A percentile compares a stretch with the other conserved stretches of the same genome.
phyloP scores from a whole-genome alignment of 371 early-diverging fungal genomes.

The Mortierella polycephala region DNA sequence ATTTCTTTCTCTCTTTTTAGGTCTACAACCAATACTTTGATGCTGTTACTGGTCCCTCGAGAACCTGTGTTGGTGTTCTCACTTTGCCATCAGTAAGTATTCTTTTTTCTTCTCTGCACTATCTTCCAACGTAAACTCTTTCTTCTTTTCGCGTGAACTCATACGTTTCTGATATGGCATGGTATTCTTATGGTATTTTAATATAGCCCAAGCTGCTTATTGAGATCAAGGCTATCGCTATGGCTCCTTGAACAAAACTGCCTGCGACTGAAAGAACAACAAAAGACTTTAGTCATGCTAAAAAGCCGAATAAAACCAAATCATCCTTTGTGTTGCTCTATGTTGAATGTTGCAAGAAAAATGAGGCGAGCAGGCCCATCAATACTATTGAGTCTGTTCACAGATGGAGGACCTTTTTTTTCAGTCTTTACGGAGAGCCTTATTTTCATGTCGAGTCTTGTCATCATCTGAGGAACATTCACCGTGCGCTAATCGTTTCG shows the following conservation, averaged over 20 bases:
- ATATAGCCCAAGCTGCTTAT: slow-evolving; percentile 60
- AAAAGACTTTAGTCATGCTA: background rate
- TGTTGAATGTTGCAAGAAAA: background rate
- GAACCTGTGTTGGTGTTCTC: slow-evolving; percentile 65
- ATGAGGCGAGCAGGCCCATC: background rate
- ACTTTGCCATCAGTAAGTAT: slow-evolving; percentile 57
- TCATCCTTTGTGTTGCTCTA: no score
- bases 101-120: background rate
- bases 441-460: slow-evolving; percentile 11
- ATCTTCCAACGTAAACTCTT: no score
- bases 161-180: background rate
- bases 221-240: slow-evolving; percentile 64
- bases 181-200: background rate
- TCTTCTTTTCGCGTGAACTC: no score
- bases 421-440: slow-evolving; percentile 15
- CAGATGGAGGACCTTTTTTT: no score
- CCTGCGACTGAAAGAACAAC: background rate
- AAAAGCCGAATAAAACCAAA: background rate
- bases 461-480: slow-evolving; percentile 23
- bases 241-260: slow-evolving; percentile 28
- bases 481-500: slow-evolving; percentile 16
- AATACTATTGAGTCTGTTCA: background rate
- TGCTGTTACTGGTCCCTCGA: slow-evolving; percentile 60
- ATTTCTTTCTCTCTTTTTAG: slow-evolving; percentile 11
- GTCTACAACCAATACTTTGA: slow-evolving; percentile 65